Evolutionary conservation across 2,329 filamentous ascomycete genomes (phyloP).

Genomic region (Talaromyces verruculosus): DNA sequence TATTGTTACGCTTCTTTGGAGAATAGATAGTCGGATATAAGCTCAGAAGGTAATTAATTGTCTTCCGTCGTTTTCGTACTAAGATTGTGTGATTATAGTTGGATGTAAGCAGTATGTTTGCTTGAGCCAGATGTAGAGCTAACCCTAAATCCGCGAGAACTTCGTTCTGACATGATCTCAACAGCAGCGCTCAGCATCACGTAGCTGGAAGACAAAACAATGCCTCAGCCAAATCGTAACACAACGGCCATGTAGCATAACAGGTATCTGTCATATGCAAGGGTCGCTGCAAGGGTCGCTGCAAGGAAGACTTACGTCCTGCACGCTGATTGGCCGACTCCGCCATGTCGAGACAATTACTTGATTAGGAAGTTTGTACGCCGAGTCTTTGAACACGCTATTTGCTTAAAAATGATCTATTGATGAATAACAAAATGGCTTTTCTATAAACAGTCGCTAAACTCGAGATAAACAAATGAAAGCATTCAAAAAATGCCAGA

Average conservation of each 20-base stretch:
- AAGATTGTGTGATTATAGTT: neutral
- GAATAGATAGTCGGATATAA: neutral
- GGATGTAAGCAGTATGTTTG: neutral
- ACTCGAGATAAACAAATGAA: neutral
- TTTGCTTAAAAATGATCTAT: neutral
- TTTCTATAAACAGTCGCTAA: neutral
- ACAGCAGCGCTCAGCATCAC: neutral
- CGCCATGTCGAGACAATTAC: neutral
- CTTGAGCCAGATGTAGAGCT: neutral
- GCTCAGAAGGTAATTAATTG: neutral
- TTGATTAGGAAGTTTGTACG: neutral
- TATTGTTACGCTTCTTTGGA: neutral
- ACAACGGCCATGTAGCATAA: neutral
- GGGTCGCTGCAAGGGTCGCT: neutral
- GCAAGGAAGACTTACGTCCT: neutral
- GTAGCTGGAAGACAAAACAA: neutral
- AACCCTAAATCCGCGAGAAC: neutral
- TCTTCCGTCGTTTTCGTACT: neutral
- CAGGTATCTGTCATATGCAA: neutral
- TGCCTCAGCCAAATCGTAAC: neutral
- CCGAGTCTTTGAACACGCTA: neutral
- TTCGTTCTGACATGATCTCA: neutral
- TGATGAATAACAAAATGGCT: neutral
- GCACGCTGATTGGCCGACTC: neutral
- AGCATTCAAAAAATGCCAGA: neutral